A percentile compares a stretch with the other conserved stretches of the same genome.
Evolutionary conservation across 2,329 filamentous ascomycete genomes (phyloP).

Genomic region (Clonostachys rosea): DNA sequence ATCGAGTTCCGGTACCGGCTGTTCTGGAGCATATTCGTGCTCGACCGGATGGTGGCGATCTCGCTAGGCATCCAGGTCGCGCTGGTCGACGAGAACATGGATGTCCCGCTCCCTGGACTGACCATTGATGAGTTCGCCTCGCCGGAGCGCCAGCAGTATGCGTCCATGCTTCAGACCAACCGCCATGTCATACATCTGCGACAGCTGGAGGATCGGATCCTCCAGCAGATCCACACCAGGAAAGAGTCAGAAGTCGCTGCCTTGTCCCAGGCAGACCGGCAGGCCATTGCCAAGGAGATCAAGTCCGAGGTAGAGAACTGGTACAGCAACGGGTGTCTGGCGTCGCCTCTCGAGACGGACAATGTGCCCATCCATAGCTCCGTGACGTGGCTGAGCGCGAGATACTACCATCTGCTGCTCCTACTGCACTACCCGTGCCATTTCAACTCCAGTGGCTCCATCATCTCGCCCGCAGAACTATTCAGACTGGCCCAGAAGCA

Average conservation of each 20-base stretch:
- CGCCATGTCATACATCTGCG: conserved; percentile 37
- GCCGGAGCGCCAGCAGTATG: conserved; percentile 26
- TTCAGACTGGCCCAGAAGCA: conserved; percentile 32
- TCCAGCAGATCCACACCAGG: conserved; percentile 25
- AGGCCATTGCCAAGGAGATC: conserved; percentile 22
- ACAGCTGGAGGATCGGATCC: conserved; percentile 30
- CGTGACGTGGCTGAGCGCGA: conserved; percentile 33
- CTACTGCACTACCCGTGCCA: conserved; percentile 34
- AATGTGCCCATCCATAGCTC: conserved; percentile 38
- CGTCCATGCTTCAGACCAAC: conserved; percentile 35
- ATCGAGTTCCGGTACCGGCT: conserved; percentile 29
- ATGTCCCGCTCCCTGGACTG: conserved; percentile 34
- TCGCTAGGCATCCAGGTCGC: conserved; percentile 32
- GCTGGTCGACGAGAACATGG: conserved; percentile 29
- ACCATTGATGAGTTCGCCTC: conserved; percentile 39
- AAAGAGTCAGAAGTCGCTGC: conserved; percentile 17
- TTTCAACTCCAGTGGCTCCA: conserved; percentile 25
- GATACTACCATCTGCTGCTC: conserved; percentile 36
- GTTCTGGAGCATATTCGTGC: conserved; percentile 37
- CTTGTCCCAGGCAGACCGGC: conserved; percentile 21
- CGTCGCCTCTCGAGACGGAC: conserved; percentile 34
- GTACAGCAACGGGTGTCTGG: conserved; percentile 38
- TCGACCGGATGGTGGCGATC: conserved; percentile 37
- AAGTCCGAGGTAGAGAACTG: conserved; percentile 36
- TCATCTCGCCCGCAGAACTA: conserved; percentile 24